Conservation (phyloP, 2,329 filamentous ascomycete species). For the Aspergillus glaucus region DNA sequence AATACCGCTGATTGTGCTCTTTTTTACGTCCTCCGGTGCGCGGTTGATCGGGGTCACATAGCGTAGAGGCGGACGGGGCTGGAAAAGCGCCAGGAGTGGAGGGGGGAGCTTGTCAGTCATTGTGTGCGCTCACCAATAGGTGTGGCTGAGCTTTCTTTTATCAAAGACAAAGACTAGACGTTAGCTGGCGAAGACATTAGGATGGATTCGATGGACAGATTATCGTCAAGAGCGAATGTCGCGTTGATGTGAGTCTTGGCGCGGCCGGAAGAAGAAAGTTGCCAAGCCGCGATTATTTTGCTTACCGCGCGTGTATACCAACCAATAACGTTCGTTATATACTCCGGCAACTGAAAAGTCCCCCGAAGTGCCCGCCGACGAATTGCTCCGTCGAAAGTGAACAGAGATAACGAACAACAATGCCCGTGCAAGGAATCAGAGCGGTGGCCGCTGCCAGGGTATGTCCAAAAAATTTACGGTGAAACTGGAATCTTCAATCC, state of each 20-base stretch:
- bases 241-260: constrained; percentile 9
- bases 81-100: constrained; percentile 88
- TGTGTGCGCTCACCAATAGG: constrained; percentile 21
- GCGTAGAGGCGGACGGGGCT: constrained; percentile 83
- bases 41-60: constrained; percentile 80
- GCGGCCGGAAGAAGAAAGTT: constrained; percentile 1
- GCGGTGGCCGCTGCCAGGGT: constrained; percentile 53
- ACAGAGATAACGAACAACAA: constrained; percentile 17
- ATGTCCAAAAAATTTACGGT: constrained; percentile 18
- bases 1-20: constrained; percentile 65
- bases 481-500: background rate
- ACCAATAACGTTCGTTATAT: constrained; percentile 19
- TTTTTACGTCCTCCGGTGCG: constrained; percentile 74
- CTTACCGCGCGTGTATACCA: constrained; percentile 9
- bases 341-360: constrained; percentile 21
- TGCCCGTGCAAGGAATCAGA: constrained; percentile 45
- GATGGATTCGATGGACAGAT: background rate
- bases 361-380: constrained; percentile 9
- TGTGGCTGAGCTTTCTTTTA: background rate
- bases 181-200: constrained; percentile 2
- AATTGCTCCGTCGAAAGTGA: constrained; percentile 1
- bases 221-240: constrained; percentile 10
- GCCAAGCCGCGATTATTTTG: constrained; percentile 18
- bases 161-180: constrained; percentile 10
- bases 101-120: constrained; percentile 98